phyloP scores from a whole-genome alignment of 1,284 basidiomycete species.

The Inonotus hispidus region DNA sequence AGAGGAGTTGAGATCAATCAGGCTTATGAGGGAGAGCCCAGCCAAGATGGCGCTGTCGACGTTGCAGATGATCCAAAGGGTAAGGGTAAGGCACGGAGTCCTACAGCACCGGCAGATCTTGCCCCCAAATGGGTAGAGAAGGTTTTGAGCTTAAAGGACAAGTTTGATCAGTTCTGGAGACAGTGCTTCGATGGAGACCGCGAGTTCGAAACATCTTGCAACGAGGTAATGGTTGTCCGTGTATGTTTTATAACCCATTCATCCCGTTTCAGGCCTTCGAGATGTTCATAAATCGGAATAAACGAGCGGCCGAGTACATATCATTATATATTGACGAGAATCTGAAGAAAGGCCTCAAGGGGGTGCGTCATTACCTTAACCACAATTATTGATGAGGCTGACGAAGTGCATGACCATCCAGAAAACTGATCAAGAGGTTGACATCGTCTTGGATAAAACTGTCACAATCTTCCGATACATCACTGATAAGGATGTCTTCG shows the following conservation, averaged over 20 bases:
- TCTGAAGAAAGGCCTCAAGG: constrained; percentile 92
- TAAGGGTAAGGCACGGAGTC: constrained; percentile 53
- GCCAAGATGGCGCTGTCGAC: constrained; percentile 32
- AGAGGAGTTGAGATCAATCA: constrained; percentile 83
- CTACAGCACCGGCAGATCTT: constrained; percentile 39
- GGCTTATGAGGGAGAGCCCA: constrained; percentile 32
- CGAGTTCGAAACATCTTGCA: constrained; percentile 78
- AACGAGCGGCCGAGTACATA: constrained; percentile 89
- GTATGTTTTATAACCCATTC: neutral
- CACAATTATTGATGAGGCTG: neutral
- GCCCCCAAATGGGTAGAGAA: constrained; percentile 96
- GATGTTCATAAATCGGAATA: constrained; percentile 87
- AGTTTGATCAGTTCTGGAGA: constrained; percentile 76
- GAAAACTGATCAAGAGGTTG: constrained; percentile 95
- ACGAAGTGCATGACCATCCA: constrained; percentile 28
- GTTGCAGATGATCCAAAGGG: constrained; percentile 44
- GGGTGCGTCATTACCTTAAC: constrained; percentile 48
- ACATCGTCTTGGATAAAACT: constrained; percentile 86
- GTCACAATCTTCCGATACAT: constrained; percentile 95
- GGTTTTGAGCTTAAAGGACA: constrained; percentile 88
- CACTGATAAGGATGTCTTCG: constrained; percentile 95
- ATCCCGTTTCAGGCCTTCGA: constrained; percentile 71
- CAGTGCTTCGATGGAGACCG: constrained; percentile 71
- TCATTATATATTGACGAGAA: constrained; percentile 98
- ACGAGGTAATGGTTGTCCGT: constrained; percentile 56